phyloP scores from a whole-genome alignment of 1,284 basidiomycete species.

The Sanguinoderma infundibulare region DNA sequence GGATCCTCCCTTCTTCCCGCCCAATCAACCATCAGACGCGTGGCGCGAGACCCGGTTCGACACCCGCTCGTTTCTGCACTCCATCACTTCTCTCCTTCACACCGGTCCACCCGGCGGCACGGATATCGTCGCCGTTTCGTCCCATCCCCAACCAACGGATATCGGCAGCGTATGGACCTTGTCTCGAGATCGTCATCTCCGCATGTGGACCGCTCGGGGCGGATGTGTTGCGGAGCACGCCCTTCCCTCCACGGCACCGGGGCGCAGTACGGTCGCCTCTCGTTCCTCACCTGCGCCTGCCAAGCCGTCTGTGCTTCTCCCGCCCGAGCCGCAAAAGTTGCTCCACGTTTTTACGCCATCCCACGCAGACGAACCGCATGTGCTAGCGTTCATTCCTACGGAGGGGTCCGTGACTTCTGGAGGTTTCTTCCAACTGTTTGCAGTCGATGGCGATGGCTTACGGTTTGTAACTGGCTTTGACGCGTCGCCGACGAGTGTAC shows the following conservation, averaged over 20 bases:
- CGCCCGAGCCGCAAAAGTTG: conserved; percentile 61
- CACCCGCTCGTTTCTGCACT: conserved; percentile 62
- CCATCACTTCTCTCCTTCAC: conserved; percentile 31
- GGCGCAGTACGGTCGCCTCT: conserved; percentile 36
- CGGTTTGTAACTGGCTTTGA: conserved; percentile 59
- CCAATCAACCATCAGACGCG: conserved; percentile 45
- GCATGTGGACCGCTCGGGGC: conserved; percentile 79
- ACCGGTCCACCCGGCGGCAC: conserved; percentile 48
- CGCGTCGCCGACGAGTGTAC: conserved; percentile 59
- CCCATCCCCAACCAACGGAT: conserved; percentile 73
- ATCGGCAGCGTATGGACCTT: conserved; percentile 80
- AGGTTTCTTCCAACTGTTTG: conserved; percentile 71
- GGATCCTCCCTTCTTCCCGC: background rate
- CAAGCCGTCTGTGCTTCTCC: conserved; percentile 54
- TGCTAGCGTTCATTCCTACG: conserved; percentile 71
- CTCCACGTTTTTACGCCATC: conserved; percentile 54
- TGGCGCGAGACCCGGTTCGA: conserved; percentile 73
- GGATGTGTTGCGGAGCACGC: conserved; percentile 69
- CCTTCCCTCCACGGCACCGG: conserved; percentile 43
- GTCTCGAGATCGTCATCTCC: conserved; percentile 85
- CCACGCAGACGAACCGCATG: conserved; percentile 50
- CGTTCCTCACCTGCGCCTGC: conserved; percentile 37
- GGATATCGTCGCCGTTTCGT: conserved; percentile 69
- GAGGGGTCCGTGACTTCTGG: conserved; percentile 63
- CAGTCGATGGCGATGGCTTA: conserved; percentile 57